Evolutionary conservation across 164 flowering plant genomes (phyloP), one percentile per base, ranked within the genome.

Genomic region (Macadamia tetraphylla): DNA sequence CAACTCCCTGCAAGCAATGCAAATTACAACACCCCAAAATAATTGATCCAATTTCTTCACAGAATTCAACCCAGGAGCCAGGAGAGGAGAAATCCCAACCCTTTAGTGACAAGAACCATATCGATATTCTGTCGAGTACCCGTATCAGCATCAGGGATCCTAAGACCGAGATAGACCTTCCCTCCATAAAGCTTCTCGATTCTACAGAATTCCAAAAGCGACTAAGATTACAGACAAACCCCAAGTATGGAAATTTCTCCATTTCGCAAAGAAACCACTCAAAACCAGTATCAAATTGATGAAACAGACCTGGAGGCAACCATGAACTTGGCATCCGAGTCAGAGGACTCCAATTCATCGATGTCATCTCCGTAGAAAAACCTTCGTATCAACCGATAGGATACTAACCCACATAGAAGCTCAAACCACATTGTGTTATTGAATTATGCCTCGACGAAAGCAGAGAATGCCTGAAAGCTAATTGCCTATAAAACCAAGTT

Each of bases 111-210:
- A 31, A 87, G 86, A 70, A 93, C 96, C 63, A 86, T 66, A 69
- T 93, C 98, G 57, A 94, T 79, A 64, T 74, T 83, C 73, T 82
- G 88, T 29, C 85, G 81, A 2, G 89, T 68, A 68, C 85, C 88
- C 3, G 90, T 77, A 57, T 90, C 97, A 7, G 86, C 75, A 76
- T 94, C 98, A 0, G 97, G 98, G 75, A 94, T 90, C 69, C 86
- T 87, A 70, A 94, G 89, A 7, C 96, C 98, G 6, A 82, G 81
- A 67, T 83, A 87, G 2, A 76, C 92, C 65, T 85, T 94, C 32
- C 97, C 98, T 29, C 85, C 91, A 66, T 82, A 85, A 46, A 91
- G 74, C 85, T 90, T 88, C 76, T 91, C 89, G 49, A 88, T 69
- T 69, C 98, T 91, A 53, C 53, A 67, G 9, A 66, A 70, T 51